phyloP scores from a whole-genome alignment of 345 rosid species.

The Eucalyptus polyanthemos region DNA sequence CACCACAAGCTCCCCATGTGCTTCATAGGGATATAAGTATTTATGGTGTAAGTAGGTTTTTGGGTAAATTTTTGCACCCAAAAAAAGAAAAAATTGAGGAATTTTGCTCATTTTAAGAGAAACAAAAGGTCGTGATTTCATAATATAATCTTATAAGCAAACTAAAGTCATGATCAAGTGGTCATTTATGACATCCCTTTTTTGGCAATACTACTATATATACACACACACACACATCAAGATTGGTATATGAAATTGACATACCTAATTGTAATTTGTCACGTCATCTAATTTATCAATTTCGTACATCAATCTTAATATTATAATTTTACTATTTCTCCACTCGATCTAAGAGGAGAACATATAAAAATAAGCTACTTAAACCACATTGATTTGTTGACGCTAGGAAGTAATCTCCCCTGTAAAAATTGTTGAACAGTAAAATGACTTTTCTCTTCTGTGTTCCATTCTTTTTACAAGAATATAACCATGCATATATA shows the following conservation, averaged over 20 bases:
- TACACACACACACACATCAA: no score
- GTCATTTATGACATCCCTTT: no score
- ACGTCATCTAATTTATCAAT: background rate
- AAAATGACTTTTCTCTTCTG: no score
- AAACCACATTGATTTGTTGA: background rate
- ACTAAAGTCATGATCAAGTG: no score
- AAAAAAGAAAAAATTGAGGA: background rate
- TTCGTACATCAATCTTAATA: background rate
- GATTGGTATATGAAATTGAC: background rate
- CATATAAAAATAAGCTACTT: background rate
- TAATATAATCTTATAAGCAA: no score
- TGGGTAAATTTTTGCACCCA: background rate
- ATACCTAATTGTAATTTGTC: background rate
- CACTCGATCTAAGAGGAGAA: background rate
- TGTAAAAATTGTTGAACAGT: background rate
- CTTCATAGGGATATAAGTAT: background rate
- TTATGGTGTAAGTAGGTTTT: background rate
- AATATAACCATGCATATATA: no score
- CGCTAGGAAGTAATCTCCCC: background rate
- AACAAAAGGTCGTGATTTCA: no score
- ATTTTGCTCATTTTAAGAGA: background rate
- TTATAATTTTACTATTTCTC: background rate
- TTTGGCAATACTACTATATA: background rate
- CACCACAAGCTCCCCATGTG: background rate
- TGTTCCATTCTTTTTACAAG: no score